A percentile compares a stretch with the other conserved stretches of the same genome.
Evolutionary conservation across 768 basidiomycete genomes (phyloP).

Genomic region (Heimioporus sp.): DNA sequence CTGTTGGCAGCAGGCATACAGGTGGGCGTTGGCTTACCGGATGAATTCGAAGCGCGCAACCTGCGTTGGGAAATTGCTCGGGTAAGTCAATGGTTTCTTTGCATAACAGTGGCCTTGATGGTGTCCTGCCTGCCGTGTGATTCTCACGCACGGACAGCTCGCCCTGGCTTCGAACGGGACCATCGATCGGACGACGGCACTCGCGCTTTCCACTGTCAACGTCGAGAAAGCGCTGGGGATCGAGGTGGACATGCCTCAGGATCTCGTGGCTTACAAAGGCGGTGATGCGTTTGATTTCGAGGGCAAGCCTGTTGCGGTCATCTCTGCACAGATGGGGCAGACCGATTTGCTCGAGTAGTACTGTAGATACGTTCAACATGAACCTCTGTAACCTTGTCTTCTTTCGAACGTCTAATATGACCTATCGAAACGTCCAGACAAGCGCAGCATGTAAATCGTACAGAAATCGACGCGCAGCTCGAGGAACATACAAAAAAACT

Average conservation of each 20-base stretch:
- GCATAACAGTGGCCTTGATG: no score
- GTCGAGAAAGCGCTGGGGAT: slow-evolving; percentile 44
- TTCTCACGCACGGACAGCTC: slow-evolving; percentile 17
- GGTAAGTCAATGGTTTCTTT: slow-evolving; percentile 24
- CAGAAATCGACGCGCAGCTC: no score
- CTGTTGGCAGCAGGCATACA: slow-evolving; percentile 62
- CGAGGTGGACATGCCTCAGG: slow-evolving; percentile 23
- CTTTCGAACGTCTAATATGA: no score
- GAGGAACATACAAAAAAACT: no score
- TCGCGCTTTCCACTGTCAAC: slow-evolving; percentile 40
- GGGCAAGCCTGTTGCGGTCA: slow-evolving; percentile 39
- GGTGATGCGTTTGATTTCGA: slow-evolving; percentile 36
- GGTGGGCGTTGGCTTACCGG: slow-evolving; percentile 52
- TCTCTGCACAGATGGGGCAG: slow-evolving; percentile 27
- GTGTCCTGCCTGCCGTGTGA: no score
- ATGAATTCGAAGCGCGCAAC: slow-evolving; percentile 31
- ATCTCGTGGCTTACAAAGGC: slow-evolving; percentile 38
- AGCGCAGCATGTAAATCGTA: no score
- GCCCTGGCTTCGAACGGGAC: slow-evolving; percentile 38
- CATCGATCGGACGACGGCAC: slow-evolving; percentile 33
- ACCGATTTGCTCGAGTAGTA: slow-evolving; percentile 19
- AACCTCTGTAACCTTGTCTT: no score
- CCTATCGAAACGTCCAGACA: no score
- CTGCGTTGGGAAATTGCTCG: slow-evolving; percentile 39
- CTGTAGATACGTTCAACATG: neutral